Evolutionary conservation across 225 moss, liverwort and hornwort species (phyloP).

Genomic region (Thuidium tamariscinum): DNA sequence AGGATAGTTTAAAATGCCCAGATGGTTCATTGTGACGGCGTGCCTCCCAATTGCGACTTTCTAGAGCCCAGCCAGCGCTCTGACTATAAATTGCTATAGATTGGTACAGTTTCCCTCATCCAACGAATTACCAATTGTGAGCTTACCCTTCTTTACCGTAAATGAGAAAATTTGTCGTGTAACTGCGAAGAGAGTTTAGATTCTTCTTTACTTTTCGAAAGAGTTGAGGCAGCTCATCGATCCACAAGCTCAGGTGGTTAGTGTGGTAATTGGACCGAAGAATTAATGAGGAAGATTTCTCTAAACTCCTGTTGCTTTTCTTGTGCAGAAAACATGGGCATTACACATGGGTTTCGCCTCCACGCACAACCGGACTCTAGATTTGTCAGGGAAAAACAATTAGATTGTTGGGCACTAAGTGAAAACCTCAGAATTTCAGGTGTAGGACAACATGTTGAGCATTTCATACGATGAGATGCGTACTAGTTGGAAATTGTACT

Average conservation of each 20-base stretch:
- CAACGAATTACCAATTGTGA: too few relatives aligned
- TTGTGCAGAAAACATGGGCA: neutral
- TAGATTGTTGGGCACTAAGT: neutral
- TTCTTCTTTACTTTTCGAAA: neutral
- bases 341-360: neutral
- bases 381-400: neutral
- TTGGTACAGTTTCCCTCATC: too few relatives aligned
- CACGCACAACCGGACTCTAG: neutral
- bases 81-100: too few relatives aligned
- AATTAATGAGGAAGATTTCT: neutral
- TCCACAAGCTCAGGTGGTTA: neutral
- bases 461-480: neutral
- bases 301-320: neutral
- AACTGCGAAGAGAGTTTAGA: neutral
- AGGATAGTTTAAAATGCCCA: too few relatives aligned
- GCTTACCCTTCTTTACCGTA: neutral
- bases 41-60: neutral
- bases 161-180: neutral
- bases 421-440: neutral
- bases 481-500: neutral
- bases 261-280: neutral
- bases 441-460: neutral
- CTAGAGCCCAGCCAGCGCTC: neutral
- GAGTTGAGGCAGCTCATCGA: neutral
- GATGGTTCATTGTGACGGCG: neutral